Base-by-base conservation (phyloP, 768 basidiomycete genomes). In the Hericium rajendrae region DNA sequence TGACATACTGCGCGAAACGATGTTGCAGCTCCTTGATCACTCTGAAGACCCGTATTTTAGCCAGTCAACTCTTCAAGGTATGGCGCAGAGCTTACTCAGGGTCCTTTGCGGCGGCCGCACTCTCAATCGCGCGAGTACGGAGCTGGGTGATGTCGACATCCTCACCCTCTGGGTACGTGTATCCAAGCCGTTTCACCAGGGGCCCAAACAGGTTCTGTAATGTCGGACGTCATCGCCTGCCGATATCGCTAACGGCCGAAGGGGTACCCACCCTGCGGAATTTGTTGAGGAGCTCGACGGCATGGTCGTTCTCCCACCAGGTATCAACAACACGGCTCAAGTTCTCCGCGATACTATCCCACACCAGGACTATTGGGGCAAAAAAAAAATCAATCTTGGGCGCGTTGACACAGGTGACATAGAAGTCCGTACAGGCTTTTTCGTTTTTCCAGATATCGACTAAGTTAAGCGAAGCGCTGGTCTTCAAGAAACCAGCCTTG, bases 241-340 rank as follows among this genome's bases (percentile, higher is more conserved):
- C 8, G 13, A n/a, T 16, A 16, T 51, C 49, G 26, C 18, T 13
- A 24, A 51, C 24, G 24, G 28, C 15, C 24, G 2, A 8, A 12
- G 24, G 32, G n/a, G 10, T 6, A 38, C 16, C 15, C 2, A 86
- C 88, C 65, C 76, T 72, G 58, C 80, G 75, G 69, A 91, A 81
- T 10, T 71, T 77, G 58, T 88, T 75, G 51, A 94, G 66, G 50
- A 76, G 73, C 39, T 76, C 77, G 38, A 73, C 75, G 62, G 77
- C 73, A 28, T 72, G 76, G 38, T 70, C 73, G 65, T 91, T 73
- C 69, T 95, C 93, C 88, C 91, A 97, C 88, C 92, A 97, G 2
- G 83, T 80, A 6, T 76, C 78, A 10, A 74, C 67, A 32, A 97
- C 69, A 38, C 73, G 69, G 26, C 66, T 63, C 52, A 97, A 69